phyloP scores from a whole-genome alignment of 768 basidiomycete genomes.

The Imleria badia region DNA sequence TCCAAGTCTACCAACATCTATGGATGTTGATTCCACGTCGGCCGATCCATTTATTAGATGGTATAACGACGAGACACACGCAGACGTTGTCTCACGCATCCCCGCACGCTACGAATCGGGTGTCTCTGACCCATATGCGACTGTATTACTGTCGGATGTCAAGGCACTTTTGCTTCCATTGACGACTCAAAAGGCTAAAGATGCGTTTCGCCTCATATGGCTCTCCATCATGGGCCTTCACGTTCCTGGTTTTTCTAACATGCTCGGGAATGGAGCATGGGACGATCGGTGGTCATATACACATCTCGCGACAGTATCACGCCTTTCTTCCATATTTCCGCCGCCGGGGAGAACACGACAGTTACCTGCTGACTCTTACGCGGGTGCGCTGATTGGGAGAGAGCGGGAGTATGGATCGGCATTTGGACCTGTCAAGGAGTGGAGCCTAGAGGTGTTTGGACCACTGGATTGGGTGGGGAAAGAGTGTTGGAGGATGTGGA shows the following conservation, averaged over 20 bases:
- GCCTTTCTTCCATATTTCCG: conserved; percentile 57
- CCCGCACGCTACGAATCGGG: conserved; percentile 56
- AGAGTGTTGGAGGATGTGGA: conserved; percentile 43
- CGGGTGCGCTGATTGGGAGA: conserved; percentile 65
- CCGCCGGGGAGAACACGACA: conserved; percentile 26
- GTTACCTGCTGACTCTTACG: conserved; percentile 56
- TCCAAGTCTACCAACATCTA: conserved; percentile 8
- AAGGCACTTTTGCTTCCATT: conserved; percentile 53
- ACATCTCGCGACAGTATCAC: conserved; percentile 44
- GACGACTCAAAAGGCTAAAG: conserved; percentile 43
- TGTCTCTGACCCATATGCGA: conserved; percentile 67
- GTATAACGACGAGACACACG: conserved; percentile 53
- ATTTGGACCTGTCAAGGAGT: conserved; percentile 69
- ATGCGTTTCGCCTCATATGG: conserved; percentile 66
- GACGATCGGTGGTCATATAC: conserved; percentile 70
- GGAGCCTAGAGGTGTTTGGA: conserved; percentile 53
- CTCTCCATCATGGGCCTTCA: conserved; percentile 69
- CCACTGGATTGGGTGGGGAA: conserved; percentile 50
- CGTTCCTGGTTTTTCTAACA: conserved; percentile 60
- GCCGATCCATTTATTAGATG: conserved; percentile 70
- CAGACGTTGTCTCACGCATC: conserved; percentile 44
- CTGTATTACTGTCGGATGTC: conserved; percentile 73
- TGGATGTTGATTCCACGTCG: conserved; percentile 26
- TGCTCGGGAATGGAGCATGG: conserved; percentile 43
- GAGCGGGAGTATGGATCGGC: conserved; percentile 59